phyloP scores from a whole-genome alignment of 768 basidiomycete genomes.

The Kwoniella shandongensis region DNA sequence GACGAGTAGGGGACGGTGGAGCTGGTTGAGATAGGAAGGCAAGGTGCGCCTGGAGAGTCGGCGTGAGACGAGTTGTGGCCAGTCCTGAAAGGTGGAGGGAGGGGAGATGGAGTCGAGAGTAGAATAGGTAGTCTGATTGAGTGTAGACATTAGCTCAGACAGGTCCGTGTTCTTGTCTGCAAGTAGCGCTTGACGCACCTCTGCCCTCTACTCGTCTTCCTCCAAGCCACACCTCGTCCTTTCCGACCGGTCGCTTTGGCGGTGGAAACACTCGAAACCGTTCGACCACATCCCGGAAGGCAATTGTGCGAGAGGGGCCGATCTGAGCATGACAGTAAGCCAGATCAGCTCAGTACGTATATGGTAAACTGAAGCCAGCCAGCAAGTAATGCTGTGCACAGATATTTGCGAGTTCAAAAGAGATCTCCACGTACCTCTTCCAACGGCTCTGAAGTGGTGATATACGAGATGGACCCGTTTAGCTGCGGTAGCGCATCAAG shows the following conservation, averaged over 20 bases:
- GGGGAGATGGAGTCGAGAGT: conserved; percentile 87
- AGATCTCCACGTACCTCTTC: conserved; percentile 52
- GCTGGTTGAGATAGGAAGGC: conserved; percentile 61
- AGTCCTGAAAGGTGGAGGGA: conserved; percentile 84
- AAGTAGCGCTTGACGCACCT: conserved; percentile 58
- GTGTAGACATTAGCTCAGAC: conserved; percentile 1
- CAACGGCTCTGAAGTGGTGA: conserved; percentile 84
- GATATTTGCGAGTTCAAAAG: no score
- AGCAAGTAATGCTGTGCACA: no score
- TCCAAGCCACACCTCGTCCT: conserved; percentile 76
- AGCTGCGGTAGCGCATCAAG: conserved; percentile 91
- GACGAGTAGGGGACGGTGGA: conserved; percentile 32
- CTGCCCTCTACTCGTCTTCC: conserved; percentile 74
- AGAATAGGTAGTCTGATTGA: conserved; percentile 81
- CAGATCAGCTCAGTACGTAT: background rate
- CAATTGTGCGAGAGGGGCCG: conserved; percentile 56
- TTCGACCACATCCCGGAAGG: conserved; percentile 85
- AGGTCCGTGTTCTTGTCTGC: background rate
- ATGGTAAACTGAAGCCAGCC: no score
- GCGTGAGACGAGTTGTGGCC: conserved; percentile 75
- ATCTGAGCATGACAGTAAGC: conserved; percentile 28
- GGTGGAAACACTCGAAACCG: conserved; percentile 80
- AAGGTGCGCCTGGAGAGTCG: conserved; percentile 76
- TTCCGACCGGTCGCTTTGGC: conserved; percentile 73
- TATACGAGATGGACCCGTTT: conserved; percentile 88